Evolutionary conservation across 2,329 filamentous ascomycete species (phyloP).

Genomic region (Basipetospora chlamydospora): DNA sequence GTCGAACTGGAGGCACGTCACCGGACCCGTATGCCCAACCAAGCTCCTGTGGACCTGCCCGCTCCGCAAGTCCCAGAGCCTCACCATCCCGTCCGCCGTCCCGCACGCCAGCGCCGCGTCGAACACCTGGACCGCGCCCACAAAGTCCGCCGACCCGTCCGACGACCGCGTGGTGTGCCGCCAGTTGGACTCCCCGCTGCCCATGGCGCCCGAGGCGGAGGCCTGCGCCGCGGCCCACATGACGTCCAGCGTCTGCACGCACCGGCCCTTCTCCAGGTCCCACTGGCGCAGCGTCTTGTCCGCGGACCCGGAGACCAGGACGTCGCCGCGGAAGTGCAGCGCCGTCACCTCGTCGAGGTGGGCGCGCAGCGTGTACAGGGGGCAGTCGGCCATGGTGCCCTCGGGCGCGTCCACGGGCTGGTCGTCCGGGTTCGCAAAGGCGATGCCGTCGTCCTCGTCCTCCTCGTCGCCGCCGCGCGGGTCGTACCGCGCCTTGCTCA

Average conservation of each 20-base stretch:
- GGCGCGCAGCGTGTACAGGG: slow-evolving; percentile 73
- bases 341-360: slow-evolving; percentile 93
- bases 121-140: slow-evolving; percentile 88
- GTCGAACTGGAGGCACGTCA: slow-evolving; percentile 92
- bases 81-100: slow-evolving; percentile 93
- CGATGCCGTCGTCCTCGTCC: slow-evolving; percentile 53
- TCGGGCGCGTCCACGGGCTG: slow-evolving; percentile 54
- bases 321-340: slow-evolving; percentile 76
- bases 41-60: slow-evolving; percentile 94
- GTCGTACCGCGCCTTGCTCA: slow-evolving; percentile 76
- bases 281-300: slow-evolving; percentile 97
- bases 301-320: slow-evolving; percentile 84
- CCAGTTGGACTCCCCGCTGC: slow-evolving; percentile 51
- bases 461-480: slow-evolving; percentile 48
- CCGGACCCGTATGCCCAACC: slow-evolving; percentile 87
- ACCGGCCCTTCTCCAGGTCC: slow-evolving; percentile 94
- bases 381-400: slow-evolving; percentile 78
- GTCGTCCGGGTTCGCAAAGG: slow-evolving; percentile 58
- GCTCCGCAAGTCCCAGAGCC: slow-evolving; percentile 89
- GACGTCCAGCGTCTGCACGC: slow-evolving; percentile 92
- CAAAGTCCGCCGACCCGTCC: slow-evolving; percentile 59
- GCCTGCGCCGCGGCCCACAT: slow-evolving; percentile 95
- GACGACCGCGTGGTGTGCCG: slow-evolving; percentile 36
- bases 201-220: slow-evolving; percentile 44
- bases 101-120: slow-evolving; percentile 91